Percentiles rank a stretch among this genome's conserved stretches.
These are phyloP conservation scores for Firmiana major DNA, from an alignment of 345 rosid genomes.

Conservation along the genomic window DNA sequence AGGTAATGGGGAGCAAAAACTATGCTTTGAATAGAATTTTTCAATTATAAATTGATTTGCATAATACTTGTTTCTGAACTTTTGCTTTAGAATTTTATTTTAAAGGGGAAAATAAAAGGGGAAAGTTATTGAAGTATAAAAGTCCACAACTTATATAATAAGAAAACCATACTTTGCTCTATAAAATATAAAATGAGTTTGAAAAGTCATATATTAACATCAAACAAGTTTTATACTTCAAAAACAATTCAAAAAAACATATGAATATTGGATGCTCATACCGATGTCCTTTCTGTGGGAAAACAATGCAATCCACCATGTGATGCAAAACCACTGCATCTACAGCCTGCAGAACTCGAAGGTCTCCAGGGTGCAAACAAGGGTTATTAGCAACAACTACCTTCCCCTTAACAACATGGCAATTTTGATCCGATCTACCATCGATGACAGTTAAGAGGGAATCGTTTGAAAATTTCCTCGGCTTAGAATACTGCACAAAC, in stretches of 20 bases:
- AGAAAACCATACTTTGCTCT: background rate
- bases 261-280: background rate
- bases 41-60: no score
- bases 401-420: slow-evolving; percentile 17
- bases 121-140: no score
- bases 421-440: background rate
- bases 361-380: slow-evolving; percentile 64
- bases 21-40: no score
- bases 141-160: background rate
- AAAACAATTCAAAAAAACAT: background rate
- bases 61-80: no score
- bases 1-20: no score
- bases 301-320: slow-evolving; percentile 56
- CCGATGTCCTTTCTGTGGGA: slow-evolving; percentile 56
- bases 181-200: background rate
- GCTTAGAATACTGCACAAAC: slow-evolving; percentile 31
- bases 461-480: background rate
- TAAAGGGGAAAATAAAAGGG: no score
- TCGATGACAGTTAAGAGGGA: background rate
- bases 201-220: no score
- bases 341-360: slow-evolving; percentile 48
- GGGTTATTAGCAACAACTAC: slow-evolving; percentile 53
- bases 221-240: background rate
- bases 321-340: slow-evolving; percentile 40
- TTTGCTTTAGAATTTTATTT: no score